Conservation (phyloP, 2,329 filamentous ascomycete genomes). For the Elsinoe necatrix region DNA sequence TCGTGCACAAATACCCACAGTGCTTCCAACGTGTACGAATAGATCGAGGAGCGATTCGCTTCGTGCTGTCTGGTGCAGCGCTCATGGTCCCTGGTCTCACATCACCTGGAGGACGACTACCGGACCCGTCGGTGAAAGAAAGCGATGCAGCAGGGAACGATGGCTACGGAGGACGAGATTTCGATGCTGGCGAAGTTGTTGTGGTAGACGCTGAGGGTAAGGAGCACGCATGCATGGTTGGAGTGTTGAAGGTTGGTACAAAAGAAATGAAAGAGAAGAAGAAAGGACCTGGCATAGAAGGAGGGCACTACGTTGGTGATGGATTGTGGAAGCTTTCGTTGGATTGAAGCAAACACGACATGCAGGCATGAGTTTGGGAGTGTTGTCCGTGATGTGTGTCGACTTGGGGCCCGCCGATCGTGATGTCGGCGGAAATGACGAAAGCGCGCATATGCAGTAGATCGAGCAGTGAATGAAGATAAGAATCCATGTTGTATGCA, state of each 20-base stretch:
- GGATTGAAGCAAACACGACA: conserved; percentile 34
- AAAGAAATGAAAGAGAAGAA: conserved; percentile 89
- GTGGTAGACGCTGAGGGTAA: conserved; percentile 91
- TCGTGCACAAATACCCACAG: conserved; percentile 83
- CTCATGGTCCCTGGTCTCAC: conserved; percentile 96
- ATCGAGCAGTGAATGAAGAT: background rate
- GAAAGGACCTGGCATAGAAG: conserved; percentile 89
- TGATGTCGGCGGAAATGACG: background rate
- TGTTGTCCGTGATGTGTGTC: too few relatives aligned
- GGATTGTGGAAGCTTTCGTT: conserved; percentile 73
- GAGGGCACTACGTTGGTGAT: conserved; percentile 88
- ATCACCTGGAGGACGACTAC: conserved; percentile 69
- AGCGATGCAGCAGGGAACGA: conserved; percentile 35
- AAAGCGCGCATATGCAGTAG: background rate
- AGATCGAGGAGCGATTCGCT: conserved; percentile 91
- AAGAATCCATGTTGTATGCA: background rate
- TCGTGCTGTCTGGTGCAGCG: conserved; percentile 85
- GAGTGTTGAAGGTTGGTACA: conserved; percentile 72
- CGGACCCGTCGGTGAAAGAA: conserved; percentile 40
- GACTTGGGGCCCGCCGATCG: too few relatives aligned
- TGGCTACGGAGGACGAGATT: conserved; percentile 52
- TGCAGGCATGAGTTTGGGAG: too few relatives aligned
- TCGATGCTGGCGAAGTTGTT: conserved; percentile 74
- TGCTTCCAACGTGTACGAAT: conserved; percentile 80
- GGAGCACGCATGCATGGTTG: conserved; percentile 80